Evolutionary conservation across 2,329 filamentous ascomycete species (phyloP), one percentile per base, ranked within the genome.

Genomic region (Chlorencoelia australis): DNA sequence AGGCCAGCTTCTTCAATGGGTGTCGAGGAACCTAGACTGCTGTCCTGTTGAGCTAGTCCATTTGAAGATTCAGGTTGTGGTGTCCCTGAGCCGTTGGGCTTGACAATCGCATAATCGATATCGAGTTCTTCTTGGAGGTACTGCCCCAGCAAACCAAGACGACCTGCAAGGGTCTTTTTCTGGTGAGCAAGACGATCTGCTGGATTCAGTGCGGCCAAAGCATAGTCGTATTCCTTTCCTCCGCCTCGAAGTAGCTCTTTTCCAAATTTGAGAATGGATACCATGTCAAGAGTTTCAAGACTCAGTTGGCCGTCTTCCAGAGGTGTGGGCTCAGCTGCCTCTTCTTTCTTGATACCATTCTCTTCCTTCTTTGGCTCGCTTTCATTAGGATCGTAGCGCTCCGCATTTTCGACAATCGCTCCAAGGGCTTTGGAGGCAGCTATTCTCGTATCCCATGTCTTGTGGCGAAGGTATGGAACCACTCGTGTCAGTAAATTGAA

Each of bases 361-460:
- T 65, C 62, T 35, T 67, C 64, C 26, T 48, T 49, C 40, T 52
- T 54, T 8, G 53, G 39, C 33, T 71, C 66, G 41, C 78, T 79
- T 14, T 71, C 70, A 54, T 95, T 96, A 1, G 91, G 93, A 52
- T 96, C 87, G 58, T 91, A 94, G 29, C 73, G 65, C 37, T 86
- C 78, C 1, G 88, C 86, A 67, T 96, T 83, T 40, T 89, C 80
- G 44, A 94, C 79, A 47, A 98, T 96, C 52, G 89, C 87, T 40
- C 89, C 89, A 40, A 98, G 80, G 14, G 91, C 91, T 62, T 89
- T 94, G 49, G 89, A 87, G 30, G 93, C 83, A 36, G 91, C 93
- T 43, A 82, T 88, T 49, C 93, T 73, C 17, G 91, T 98, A 56
- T 98, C 91, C 91, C 91, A 98, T 56, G 88, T 89, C 59, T 89